Base-by-base conservation (phyloP, 345 rosid species). In the Capsella bursapastoris region DNA sequence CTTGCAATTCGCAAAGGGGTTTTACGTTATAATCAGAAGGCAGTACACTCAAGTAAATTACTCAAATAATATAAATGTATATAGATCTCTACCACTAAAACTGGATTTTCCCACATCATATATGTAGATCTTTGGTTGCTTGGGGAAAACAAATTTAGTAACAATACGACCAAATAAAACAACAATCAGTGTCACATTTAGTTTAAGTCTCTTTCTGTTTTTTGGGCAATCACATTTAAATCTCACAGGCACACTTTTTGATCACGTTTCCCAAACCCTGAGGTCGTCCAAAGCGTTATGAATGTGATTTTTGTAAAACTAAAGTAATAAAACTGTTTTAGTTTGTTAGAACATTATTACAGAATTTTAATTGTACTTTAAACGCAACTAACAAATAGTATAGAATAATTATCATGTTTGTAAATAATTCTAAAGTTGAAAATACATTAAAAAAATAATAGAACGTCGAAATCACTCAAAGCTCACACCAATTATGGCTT, bases 381-480 rank as follows among this genome's bases (percentile, higher is more conserved):
- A 22, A 25, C 7, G 12, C 28, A 38, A 60, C 6, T 60, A 18
- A 11, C 31, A 40, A 40, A 38, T 10, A 3, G 25, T 37, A 12
- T 16, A 57, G 9, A 34, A 3, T 6, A 34, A 4, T 34, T 8
- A 8, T 27, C 28, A 63, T 38, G 66, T 40, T 34, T 47, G 35
- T 27, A 14, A 56, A 53, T 41, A 38, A 57, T 22, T 11, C 7
- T 31, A 38, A 28, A 2, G 37, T 6, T 34, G 18, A 2, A 7
- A 22, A 22, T 22, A 22, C 25, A 22, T 22, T 22, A 22, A 10
- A 12, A 32, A 11, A 27, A 16, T 18, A 76, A 60, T 44, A 15
- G 28, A 71, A 77, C 80, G 77, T 78, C 81, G 53, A 72, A 78
- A 72, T 78, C 68, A 78, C 77, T 78, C 69, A 78, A 66, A 78